Evolutionary conservation across 768 basidiomycete species (phyloP).

Genomic region (Daedaleopsis sinensis): DNA sequence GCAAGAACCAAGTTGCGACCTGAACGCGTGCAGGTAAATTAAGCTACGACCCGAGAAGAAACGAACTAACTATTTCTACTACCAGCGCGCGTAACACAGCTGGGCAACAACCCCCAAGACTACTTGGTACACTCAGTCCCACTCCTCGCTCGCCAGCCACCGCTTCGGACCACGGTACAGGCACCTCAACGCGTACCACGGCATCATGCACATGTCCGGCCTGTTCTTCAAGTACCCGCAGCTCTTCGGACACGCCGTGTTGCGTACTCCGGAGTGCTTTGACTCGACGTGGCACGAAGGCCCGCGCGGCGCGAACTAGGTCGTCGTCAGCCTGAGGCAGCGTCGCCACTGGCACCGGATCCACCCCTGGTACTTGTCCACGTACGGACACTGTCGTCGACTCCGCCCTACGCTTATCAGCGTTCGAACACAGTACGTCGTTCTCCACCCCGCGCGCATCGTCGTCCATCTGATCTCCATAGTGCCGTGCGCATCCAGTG

Average conservation of each 20-base stretch:
- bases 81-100: too few relatives aligned
- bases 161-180: not conserved
- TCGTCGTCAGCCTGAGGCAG: constrained; percentile 2
- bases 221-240: constrained; percentile 6
- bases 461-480: not conserved
- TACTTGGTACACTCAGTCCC: too few relatives aligned
- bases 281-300: constrained; percentile 11
- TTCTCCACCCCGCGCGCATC: not conserved
- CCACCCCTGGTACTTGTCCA: too few relatives aligned
- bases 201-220: constrained; percentile 10
- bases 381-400: not conserved
- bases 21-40: too few relatives aligned
- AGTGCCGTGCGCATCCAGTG: too few relatives aligned
- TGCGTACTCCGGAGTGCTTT: constrained; percentile 5
- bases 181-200: constrained; percentile 1
- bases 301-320: constrained; percentile 6
- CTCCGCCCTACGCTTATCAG: not conserved
- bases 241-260: constrained; percentile 6
- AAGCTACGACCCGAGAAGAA: too few relatives aligned
- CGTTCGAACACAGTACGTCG: not conserved
- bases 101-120: too few relatives aligned
- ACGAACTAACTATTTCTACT: too few relatives aligned
- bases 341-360: constrained; percentile 7
- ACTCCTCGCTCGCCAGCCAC: not conserved
- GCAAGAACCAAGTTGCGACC: too few relatives aligned